These are phyloP conservation scores for Ogataea pini DNA, from an alignment of 805 yeast species.

Conservation along the genomic window DNA sequence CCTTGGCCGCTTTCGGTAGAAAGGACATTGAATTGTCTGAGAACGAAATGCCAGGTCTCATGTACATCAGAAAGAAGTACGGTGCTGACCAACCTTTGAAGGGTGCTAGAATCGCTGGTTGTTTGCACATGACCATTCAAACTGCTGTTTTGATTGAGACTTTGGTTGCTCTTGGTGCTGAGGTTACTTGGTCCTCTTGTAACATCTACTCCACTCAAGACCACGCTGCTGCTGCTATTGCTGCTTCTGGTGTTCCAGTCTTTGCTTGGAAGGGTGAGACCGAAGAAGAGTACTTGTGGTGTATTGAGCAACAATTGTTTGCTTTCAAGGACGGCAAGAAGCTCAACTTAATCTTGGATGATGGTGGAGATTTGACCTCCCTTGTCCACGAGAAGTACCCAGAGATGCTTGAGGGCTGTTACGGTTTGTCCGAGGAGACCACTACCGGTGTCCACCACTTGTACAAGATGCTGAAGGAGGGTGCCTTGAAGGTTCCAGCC, in stretches of 20 bases:
- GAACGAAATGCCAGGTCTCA: conserved; percentile 99
- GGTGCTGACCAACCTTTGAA: conserved; percentile 91
- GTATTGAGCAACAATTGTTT: conserved; percentile 98
- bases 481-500: conserved; percentile 94
- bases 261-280: conserved; percentile 99
- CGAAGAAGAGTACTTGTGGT: conserved; percentile 99
- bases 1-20: conserved; percentile 99
- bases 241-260: conserved; percentile 98
- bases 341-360: conserved; percentile 96
- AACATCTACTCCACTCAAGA: conserved; percentile 99
- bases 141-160: conserved; percentile 99
- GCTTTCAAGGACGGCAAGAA: conserved; percentile 95
- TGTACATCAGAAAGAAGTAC: conserved; percentile 94
- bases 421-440: conserved; percentile 97
- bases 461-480: conserved; percentile 92
- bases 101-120: conserved; percentile 99
- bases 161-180: conserved; percentile 96
- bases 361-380: conserved; percentile 98
- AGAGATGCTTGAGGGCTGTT: conserved; percentile 93
- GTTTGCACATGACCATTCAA: conserved; percentile 99
- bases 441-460: conserved; percentile 99
- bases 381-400: conserved; percentile 98
- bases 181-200: conserved; percentile 99
- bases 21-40: conserved; percentile 98
- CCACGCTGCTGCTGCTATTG: conserved; percentile 99